Base-by-base conservation (phyloP, 768 basidiomycete genomes). In the Lactarius akahatsu region DNA sequence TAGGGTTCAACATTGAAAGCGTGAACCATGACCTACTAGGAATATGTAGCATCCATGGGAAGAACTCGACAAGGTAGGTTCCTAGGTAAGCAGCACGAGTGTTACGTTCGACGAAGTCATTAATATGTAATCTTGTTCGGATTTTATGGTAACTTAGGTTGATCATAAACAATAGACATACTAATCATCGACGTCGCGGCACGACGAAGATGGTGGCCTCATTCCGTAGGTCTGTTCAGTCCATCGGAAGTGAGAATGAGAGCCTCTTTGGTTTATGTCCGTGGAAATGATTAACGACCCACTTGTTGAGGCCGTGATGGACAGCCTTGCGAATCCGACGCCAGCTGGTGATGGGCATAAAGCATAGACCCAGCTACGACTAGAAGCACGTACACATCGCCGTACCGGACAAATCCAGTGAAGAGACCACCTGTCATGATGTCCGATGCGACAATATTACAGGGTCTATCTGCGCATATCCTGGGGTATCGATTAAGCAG, bases 41-140 rank as follows among this genome's bases (percentile, higher is more conserved):
- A 11, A 66, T 57, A 45, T 62, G 28, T 47, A 3, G 30, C 65
- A 66, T 58, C 65, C 61, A 66, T 2, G 55, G 55, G 54, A 62
- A 57, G 41, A 52, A 52, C 56, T 66, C 65, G 16, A 66, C 65
- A 4, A 66, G 20, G 47, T 66, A 40, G 20, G 65, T 54, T 20
- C 65, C 65, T 23, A 56, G 65, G 28, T 9, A 8, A 7, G 57
- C 61, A 11, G 65, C 56, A 13, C 34, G 15, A 28, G 57, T 26
- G 9, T 62, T 32, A 18, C 61, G 34, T 8, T 55, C 9, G 18
- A 13, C n/a, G 20, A 62, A 40, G 8, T 40, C 55, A 13, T 62
- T 59, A 26, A 58, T 15, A 32, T 2, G 2, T 52, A 8, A 50
- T 62, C 61, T 36, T 66, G 43, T 32, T 18, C 2, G 16, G 16